Base-by-base conservation (phyloP, 805 yeast species). In the Metschnikowia peoriensis region DNA sequence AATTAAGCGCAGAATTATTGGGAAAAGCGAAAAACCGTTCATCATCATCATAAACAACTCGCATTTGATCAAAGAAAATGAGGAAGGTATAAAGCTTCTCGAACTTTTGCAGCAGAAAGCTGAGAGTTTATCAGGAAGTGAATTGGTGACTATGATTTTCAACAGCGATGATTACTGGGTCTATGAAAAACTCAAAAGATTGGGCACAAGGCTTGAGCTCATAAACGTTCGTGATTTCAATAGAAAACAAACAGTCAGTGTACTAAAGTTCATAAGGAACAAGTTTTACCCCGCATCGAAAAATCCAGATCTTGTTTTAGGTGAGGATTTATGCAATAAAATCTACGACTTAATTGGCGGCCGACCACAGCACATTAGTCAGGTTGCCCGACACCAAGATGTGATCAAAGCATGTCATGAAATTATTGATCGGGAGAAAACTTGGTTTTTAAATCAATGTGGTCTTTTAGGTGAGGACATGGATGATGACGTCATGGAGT, bases 401-500 rank as follows among this genome's bases (percentile, higher is more conserved):
- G 72, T 84, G 60, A 61, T 85, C 34, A 67, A 68, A 35, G 90
- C 90, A 0, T 83, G 89, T 56, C 87, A 87, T 60, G 78, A 76
- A 53, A 75, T 89, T 35, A 87, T 89, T 51, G 94, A 89, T 64
- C 73, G 86, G 8, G 96, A 89, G 59, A 87, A 86, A 64, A 87
- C 91, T 0, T 89, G 96, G 96, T 86, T 88, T 57, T 73, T 89
- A 57, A 89, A 87, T 63, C 89, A 88, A 61, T 88, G 96, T 67
- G 94, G 90, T 0, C 70, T 89, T 12, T 67, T 89, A 9, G 96
- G 96, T 2, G 77, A 76, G 57, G 82, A 76, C 16, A 88, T 89
- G 96, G 96, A 89, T 63, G 96, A 89, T 62, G 96, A 89, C 69
- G 96, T 89, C 7, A 86, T 88, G 88, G 92, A 86, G 56, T 77